Conservation (phyloP, 1,139 yeast genomes). For the Scheffersomyces illinoinensis region DNA sequence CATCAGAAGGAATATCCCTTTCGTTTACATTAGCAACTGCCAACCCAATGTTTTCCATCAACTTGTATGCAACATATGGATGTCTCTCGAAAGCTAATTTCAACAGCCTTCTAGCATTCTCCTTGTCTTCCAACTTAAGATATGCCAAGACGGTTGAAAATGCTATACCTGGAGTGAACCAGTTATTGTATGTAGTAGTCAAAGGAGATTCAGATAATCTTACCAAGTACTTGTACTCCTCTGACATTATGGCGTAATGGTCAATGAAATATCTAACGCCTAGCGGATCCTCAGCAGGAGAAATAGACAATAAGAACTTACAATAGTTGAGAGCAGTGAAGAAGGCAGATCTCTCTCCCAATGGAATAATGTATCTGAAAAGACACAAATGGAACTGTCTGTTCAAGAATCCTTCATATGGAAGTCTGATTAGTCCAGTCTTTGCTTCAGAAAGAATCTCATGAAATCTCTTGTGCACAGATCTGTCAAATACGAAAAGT, state of each 20-base stretch:
- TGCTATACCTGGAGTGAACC: constrained; percentile 76
- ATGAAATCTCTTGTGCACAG: constrained; percentile 40
- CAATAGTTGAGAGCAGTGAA: constrained; percentile 76
- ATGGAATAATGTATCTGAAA: constrained; percentile 67
- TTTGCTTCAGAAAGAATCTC: constrained; percentile 52
- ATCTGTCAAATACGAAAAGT: constrained; percentile 74
- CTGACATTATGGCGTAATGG: constrained; percentile 69
- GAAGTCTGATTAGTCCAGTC: constrained; percentile 65
- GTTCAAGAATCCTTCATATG: constrained; percentile 73
- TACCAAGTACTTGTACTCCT: constrained; percentile 62
- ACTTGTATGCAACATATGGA: constrained; percentile 58
- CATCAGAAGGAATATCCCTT: constrained; percentile 22
- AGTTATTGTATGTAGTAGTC: constrained; percentile 55
- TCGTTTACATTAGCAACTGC: constrained; percentile 17
- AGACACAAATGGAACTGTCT: constrained; percentile 75
- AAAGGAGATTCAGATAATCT: constrained; percentile 57
- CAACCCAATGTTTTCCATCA: constrained; percentile 46
- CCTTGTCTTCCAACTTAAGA: constrained; percentile 36
- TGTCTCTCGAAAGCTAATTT: constrained; percentile 53
- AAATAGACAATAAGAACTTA: constrained; percentile 65
- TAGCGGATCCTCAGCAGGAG: constrained; percentile 80
- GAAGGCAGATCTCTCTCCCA: constrained; percentile 78
- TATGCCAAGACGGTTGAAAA: constrained; percentile 68
- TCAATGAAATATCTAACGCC: constrained; percentile 85
- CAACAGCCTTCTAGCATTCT: constrained; percentile 50